Conservation (phyloP, 768 basidiomycete genomes). For the Tephrocybe rancida region DNA sequence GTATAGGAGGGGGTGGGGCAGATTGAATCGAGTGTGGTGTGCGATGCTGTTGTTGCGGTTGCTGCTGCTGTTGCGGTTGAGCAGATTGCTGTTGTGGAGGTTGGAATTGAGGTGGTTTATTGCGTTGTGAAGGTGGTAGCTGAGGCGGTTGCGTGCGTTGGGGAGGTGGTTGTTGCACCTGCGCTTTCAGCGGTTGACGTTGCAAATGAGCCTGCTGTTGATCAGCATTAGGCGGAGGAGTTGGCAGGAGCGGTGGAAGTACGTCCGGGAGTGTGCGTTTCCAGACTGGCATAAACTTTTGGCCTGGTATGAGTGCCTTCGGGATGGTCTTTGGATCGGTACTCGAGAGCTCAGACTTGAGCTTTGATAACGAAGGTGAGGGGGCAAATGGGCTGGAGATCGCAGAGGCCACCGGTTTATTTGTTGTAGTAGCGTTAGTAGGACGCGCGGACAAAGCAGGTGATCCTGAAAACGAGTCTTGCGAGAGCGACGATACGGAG, state of each 20-base stretch:
- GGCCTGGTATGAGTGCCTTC: conserved; percentile 13
- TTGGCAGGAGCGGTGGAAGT: conserved; percentile 27
- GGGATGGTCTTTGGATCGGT: background rate
- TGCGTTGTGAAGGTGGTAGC: conserved; percentile 12
- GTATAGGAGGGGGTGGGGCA: conserved; percentile 17
- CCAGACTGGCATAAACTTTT: conserved; percentile 45
- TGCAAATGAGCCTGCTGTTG: conserved; percentile 13
- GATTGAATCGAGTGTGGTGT: background rate
- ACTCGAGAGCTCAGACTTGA: conserved; percentile 13
- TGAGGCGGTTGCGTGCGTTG: conserved; percentile 10
- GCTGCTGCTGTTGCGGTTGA: background rate
- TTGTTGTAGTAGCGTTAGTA: background rate
- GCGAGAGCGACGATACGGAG: conserved; percentile 19
- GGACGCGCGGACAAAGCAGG: conserved; percentile 9
- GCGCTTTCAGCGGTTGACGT: conserved; percentile 8
- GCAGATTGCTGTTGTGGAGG: conserved; percentile 2
- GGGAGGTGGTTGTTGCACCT: conserved; percentile 15
- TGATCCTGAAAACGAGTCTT: conserved; percentile 17
- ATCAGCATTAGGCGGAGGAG: conserved; percentile 20
- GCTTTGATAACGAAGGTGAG: conserved; percentile 9
- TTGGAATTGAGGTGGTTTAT: background rate
- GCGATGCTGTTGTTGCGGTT: background rate
- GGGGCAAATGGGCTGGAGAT: background rate
- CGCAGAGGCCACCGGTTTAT: background rate
- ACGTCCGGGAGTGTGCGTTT: conserved; percentile 35